Evolutionary conservation across 345 rosid genomes (phyloP).

Genomic region (Populus euphratica): DNA sequence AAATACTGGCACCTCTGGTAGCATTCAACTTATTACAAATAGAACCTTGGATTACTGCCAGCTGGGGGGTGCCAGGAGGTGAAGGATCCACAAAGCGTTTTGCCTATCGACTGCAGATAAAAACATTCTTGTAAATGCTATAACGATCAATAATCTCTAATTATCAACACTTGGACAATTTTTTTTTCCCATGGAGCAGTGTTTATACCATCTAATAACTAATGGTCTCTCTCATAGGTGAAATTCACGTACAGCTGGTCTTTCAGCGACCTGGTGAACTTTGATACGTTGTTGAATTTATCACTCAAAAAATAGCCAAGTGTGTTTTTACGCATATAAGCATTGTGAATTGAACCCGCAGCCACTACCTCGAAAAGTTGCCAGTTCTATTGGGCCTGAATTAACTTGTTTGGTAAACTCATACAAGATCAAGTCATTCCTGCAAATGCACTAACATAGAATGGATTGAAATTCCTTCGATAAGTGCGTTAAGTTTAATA

Average conservation of each 20-base stretch:
- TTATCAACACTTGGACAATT: too few relatives aligned
- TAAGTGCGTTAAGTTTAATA: neutral
- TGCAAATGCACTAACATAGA: neutral
- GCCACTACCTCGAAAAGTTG: neutral
- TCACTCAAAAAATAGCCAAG: neutral
- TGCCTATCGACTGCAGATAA: neutral
- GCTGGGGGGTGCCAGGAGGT: neutral
- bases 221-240: neutral
- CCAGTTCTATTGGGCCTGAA: neutral
- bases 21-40: neutral
- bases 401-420: neutral
- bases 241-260: neutral
- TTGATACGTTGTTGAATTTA: neutral
- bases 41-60: neutral
- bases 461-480: neutral
- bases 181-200: neutral
- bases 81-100: conserved; percentile 15
- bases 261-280: neutral
- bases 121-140: conserved; percentile 25
- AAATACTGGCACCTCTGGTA: neutral
- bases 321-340: neutral
- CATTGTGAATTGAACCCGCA: neutral
- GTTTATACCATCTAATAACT: neutral
- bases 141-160: neutral
- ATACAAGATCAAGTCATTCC: neutral